Evolutionary conservation across 2,329 filamentous ascomycete species (phyloP).

Genomic region (Colletotrichum melonis): DNA sequence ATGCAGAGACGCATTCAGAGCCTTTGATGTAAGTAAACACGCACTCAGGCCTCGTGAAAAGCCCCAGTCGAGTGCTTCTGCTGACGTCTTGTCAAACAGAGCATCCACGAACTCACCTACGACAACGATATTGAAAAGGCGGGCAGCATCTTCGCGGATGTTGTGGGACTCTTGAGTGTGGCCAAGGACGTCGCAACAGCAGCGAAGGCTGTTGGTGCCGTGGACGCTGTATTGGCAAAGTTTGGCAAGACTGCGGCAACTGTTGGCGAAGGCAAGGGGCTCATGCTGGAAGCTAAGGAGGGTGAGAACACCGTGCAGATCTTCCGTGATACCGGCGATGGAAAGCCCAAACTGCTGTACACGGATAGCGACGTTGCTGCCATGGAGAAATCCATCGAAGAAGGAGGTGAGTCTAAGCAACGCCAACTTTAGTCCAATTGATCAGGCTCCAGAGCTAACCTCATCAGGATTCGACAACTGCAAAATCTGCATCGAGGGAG

Average conservation of each 20-base stretch:
- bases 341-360: neutral
- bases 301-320: neutral
- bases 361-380: neutral
- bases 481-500: neutral
- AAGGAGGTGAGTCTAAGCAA: neutral
- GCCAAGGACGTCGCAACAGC: neutral
- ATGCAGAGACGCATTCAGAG: neutral
- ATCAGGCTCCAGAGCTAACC: neutral
- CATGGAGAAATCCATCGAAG: neutral
- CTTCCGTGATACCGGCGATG: neutral
- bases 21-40: neutral
- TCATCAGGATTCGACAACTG: neutral
- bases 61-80: too few species aligned
- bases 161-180: neutral
- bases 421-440: neutral
- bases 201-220: neutral
- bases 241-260: neutral
- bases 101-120: neutral
- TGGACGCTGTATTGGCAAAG: neutral
- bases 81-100: neutral
- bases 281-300: neutral
- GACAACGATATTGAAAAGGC: conserved; percentile 8
- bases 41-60: too few species aligned
- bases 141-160: neutral
- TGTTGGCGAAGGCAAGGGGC: neutral